Conservation (phyloP, 208 protist species). For the Leishmania turanica region DNA sequence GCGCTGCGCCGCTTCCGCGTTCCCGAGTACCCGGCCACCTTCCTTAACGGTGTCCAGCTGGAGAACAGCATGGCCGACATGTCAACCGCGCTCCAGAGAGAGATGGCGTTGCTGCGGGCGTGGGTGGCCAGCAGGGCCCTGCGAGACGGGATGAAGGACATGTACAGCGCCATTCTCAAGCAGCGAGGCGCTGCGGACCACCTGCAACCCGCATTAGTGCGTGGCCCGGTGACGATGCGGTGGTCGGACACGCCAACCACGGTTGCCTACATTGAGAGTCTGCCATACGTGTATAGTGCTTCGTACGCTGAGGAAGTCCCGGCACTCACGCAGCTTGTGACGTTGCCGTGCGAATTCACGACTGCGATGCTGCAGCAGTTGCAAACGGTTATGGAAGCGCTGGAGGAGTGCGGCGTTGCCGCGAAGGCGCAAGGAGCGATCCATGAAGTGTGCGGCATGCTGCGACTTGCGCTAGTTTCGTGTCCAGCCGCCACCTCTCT, state of each 20-base stretch:
- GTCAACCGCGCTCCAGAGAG: constrained; percentile 19
- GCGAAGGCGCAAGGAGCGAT: background rate
- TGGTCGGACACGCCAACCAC: constrained; percentile 5
- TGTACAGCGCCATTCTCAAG: constrained; percentile 59
- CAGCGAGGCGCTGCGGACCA: constrained; percentile 30
- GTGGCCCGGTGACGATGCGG: constrained; percentile 13
- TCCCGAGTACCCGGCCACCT: constrained; percentile 19
- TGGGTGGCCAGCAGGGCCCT: constrained; percentile 39
- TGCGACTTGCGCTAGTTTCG: constrained; percentile 19
- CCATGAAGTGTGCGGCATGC: constrained; percentile 15
- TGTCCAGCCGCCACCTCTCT: background rate
- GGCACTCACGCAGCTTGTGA: constrained; percentile 29
- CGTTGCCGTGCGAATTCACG: constrained; percentile 24
- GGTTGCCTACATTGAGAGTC: constrained; percentile 27
- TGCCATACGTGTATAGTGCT: constrained; percentile 30
- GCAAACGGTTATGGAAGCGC: constrained; percentile 19
- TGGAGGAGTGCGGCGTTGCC: constrained; percentile 15
- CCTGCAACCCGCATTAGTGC: constrained; percentile 19
- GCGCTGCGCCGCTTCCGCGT: constrained; percentile 28
- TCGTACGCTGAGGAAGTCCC: constrained; percentile 30
- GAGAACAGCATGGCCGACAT: background rate
- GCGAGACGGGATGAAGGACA: constrained; percentile 34
- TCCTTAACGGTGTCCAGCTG: constrained; percentile 58
- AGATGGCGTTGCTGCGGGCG: constrained; percentile 28
- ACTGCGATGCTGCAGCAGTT: constrained; percentile 18